Evolutionary conservation across 2,329 filamentous ascomycete genomes (phyloP).

Genomic region (Onygena corvina): DNA sequence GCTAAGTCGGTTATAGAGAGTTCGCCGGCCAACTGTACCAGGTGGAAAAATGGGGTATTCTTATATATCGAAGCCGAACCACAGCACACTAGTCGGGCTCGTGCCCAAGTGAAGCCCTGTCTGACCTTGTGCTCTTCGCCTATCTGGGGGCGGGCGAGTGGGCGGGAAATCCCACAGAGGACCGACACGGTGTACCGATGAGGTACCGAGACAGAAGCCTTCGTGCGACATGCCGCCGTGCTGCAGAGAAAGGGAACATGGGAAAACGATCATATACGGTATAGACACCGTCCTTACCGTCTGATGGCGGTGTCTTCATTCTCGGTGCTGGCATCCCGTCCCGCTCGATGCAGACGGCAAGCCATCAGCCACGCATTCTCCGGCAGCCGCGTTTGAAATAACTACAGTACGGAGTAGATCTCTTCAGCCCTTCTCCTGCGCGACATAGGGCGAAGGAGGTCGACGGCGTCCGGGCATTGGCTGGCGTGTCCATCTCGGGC

Average conservation of each 20-base stretch:
- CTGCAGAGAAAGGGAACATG: too few relatives aligned
- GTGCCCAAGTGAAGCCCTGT: background rate
- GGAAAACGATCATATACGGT: background rate
- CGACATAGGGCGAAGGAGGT: background rate
- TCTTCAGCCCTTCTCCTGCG: background rate
- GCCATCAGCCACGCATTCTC: background rate
- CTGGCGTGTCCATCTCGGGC: background rate
- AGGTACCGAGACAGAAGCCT: conserved; percentile 1
- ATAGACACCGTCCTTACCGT: background rate
- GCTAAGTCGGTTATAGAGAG: background rate
- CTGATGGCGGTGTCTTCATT: background rate
- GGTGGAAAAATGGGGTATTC: background rate
- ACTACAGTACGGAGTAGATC: too few relatives aligned
- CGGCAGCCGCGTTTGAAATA: background rate
- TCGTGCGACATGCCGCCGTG: conserved; percentile 5
- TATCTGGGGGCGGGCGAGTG: too few relatives aligned
- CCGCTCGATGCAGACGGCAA: background rate
- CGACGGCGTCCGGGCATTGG: background rate
- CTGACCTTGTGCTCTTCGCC: background rate
- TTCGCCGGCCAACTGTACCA: background rate
- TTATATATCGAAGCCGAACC: too few relatives aligned
- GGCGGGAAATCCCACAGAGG: background rate
- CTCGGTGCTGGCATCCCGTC: too few relatives aligned
- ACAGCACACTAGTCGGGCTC: background rate
- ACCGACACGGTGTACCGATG: background rate